phyloP scores from a whole-genome alignment of 768 basidiomycete species.

The Lentinus brumalis region DNA sequence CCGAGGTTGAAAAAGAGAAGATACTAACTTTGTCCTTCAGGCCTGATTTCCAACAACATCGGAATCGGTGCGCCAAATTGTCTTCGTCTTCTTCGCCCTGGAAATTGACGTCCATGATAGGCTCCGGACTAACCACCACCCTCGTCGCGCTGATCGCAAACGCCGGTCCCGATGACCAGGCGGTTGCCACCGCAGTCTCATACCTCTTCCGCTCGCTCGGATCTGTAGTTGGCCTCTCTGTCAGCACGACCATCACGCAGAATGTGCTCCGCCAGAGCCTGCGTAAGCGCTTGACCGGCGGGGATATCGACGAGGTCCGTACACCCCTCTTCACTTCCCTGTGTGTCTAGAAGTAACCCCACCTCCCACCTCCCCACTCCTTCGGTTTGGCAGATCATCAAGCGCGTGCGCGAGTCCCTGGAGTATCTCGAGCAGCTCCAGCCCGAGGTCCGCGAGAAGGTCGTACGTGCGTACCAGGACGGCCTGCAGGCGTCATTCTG shows the following conservation, averaged over 20 bases:
- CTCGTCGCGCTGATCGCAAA: slow-evolving; percentile 65
- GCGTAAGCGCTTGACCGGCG: slow-evolving; percentile 41
- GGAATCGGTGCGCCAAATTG: slow-evolving; percentile 22
- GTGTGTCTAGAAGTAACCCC: too few relatives aligned
- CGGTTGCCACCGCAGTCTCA: slow-evolving; percentile 66
- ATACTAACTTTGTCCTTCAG: slow-evolving; percentile 8
- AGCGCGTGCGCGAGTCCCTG: slow-evolving; percentile 36
- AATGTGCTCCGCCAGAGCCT: slow-evolving; percentile 48
- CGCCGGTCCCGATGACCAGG: slow-evolving; percentile 61
- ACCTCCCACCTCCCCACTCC: too few relatives aligned
- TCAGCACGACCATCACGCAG: slow-evolving; percentile 60
- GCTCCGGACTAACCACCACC: slow-evolving; percentile 54
- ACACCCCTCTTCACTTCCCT: neutral
- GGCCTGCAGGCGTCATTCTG: slow-evolving; percentile 51
- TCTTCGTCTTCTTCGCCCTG: neutral
- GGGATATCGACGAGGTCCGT: slow-evolving; percentile 51
- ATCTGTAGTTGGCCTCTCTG: slow-evolving; percentile 56
- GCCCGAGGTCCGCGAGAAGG: slow-evolving; percentile 29
- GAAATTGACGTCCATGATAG: slow-evolving; percentile 29
- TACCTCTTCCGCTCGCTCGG: slow-evolving; percentile 70
- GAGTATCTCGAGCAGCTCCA: slow-evolving; percentile 35
- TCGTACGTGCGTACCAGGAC: slow-evolving; percentile 35
- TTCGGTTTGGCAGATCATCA: slow-evolving; percentile 29
- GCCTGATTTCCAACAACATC: slow-evolving; percentile 22
- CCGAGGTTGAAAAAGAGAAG: neutral